Evolutionary conservation across 1,284 basidiomycete species (phyloP).

Genomic region (Cryptococcus sp.): DNA sequence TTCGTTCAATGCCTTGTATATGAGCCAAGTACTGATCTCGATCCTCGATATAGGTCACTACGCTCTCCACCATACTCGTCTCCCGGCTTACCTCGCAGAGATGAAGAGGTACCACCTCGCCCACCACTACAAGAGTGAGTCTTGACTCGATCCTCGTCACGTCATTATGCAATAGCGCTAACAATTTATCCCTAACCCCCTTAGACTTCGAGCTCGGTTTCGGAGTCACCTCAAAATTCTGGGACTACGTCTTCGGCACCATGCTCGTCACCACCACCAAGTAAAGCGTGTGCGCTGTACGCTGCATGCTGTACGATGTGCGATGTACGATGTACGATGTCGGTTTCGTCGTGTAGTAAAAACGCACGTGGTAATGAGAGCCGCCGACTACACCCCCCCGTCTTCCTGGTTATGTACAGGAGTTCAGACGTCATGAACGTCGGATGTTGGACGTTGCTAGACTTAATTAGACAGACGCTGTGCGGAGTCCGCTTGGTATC

Average conservation of each 20-base stretch:
- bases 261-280: constrained; percentile 61
- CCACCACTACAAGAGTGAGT: constrained; percentile 86
- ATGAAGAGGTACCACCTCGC: constrained; percentile 98
- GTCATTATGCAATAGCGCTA: constrained; percentile 12
- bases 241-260: constrained; percentile 92
- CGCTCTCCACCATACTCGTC: constrained; percentile 83
- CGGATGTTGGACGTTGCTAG: no score
- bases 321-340: no score
- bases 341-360: neutral
- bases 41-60: constrained; percentile 61
- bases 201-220: constrained; percentile 92
- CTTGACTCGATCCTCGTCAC: neutral
- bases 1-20: neutral
- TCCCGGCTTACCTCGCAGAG: constrained; percentile 83
- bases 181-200: neutral
- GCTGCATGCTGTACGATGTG: no score
- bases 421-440: no score
- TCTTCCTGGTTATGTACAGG: no score
- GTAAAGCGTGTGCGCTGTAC: constrained; percentile 11
- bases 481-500: no score
- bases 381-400: no score
- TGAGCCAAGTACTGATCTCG: neutral
- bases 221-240: constrained; percentile 91
- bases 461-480: no score
- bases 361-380: neutral